These are phyloP conservation scores for Cicer bijugum DNA, from an alignment of 306 rosid species.

Conservation along the genomic window DNA sequence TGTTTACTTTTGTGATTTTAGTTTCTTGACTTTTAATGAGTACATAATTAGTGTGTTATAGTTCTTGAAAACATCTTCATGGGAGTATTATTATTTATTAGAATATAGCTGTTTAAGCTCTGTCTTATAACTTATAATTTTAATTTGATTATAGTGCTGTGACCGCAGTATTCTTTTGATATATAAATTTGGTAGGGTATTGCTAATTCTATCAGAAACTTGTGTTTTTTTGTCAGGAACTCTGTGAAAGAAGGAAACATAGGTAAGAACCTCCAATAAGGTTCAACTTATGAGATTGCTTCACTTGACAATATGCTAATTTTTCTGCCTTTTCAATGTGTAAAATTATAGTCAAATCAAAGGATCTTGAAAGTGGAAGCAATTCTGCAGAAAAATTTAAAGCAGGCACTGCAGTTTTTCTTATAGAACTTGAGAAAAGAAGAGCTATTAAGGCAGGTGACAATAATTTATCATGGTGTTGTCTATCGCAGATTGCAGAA, in stretches of 20 bases:
- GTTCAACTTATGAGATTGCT: not conserved
- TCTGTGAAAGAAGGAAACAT: slow-evolving; percentile 37
- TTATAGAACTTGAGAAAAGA: slow-evolving; percentile 71
- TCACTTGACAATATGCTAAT: slow-evolving; percentile 15
- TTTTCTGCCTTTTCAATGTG: slow-evolving; percentile 27
- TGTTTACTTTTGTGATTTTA: too few species aligned
- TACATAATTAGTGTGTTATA: too few species aligned
- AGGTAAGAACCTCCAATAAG: slow-evolving; percentile 47
- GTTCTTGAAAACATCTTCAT: too few species aligned
- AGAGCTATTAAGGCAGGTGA: slow-evolving; percentile 75
- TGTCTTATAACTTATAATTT: too few species aligned
- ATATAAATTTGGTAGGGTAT: not conserved
- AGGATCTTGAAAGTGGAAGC: slow-evolving; percentile 54
- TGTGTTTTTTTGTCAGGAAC: slow-evolving; percentile 45
- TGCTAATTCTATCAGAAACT: slow-evolving; percentile 25
- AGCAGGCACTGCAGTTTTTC: slow-evolving; percentile 78
- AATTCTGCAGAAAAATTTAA: slow-evolving; percentile 42
- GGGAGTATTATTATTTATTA: too few species aligned
- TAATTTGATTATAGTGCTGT: too few species aligned
- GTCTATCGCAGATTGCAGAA: too few species aligned
- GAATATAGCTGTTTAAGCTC: too few species aligned
- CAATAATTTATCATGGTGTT: too few species aligned
- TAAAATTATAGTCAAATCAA: slow-evolving; percentile 44
- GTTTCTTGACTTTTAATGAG: too few species aligned
- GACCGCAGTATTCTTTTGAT: not conserved